These are phyloP conservation scores for Boletus edulis DNA, from an alignment of 768 basidiomycete species.

Conservation along the genomic window DNA sequence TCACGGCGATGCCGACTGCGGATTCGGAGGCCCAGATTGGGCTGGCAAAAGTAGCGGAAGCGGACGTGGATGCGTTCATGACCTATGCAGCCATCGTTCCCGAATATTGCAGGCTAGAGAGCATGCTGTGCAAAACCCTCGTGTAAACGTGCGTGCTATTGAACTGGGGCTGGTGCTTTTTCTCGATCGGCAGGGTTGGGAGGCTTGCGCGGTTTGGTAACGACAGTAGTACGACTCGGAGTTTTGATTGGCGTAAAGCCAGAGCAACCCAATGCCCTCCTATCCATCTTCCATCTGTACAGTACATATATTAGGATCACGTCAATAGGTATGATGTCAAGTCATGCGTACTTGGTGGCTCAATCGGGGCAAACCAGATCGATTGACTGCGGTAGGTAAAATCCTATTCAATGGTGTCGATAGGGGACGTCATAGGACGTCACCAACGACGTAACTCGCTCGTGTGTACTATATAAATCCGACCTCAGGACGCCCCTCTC, in stretches of 20 bases:
- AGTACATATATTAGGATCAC: slow-evolving; percentile 16
- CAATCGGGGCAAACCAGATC: too few species aligned
- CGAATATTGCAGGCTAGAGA: slow-evolving; percentile 78
- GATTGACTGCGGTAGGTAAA: too few species aligned
- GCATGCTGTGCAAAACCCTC: slow-evolving; percentile 67
- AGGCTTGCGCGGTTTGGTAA: too few species aligned
- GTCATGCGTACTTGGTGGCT: too few species aligned
- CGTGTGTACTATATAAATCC: neutral
- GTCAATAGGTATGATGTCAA: slow-evolving; percentile 1
- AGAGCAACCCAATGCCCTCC: neutral
- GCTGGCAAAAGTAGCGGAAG: slow-evolving; percentile 77
- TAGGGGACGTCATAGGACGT: too few species aligned
- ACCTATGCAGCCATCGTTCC: slow-evolving; percentile 83
- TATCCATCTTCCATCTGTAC: slow-evolving; percentile 5
- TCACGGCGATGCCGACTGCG: slow-evolving; percentile 66
- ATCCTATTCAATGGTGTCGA: too few species aligned
- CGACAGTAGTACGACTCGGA: too few species aligned
- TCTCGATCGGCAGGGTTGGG: neutral
- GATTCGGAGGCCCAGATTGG: slow-evolving; percentile 76
- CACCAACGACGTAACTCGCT: too few species aligned
- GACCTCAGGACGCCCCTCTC: neutral
- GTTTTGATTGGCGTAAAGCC: neutral
- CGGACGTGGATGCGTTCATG: slow-evolving; percentile 83
- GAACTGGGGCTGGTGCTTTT: neutral
- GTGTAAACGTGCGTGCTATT: slow-evolving; percentile 29